Percentiles rank a stretch among this genome's conserved stretches.
Conservation (phyloP, 192 early-diverging fungal species). For the Dispira simplex region DNA sequence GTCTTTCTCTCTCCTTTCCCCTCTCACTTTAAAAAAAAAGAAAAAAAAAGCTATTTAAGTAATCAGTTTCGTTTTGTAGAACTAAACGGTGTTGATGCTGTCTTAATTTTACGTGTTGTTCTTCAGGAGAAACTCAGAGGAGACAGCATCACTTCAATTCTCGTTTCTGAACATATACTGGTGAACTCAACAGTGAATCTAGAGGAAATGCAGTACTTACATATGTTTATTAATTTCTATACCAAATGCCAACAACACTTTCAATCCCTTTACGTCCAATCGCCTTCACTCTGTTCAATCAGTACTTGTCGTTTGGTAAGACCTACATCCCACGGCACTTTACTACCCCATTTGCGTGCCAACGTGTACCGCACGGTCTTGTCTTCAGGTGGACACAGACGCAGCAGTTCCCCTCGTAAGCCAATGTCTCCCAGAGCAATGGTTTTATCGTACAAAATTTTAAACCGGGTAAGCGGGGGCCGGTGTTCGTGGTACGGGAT, state of each 20-base stretch:
- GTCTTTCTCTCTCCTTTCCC: too few relatives aligned
- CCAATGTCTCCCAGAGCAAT: conserved; percentile 32
- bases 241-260: neutral
- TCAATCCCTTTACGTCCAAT: neutral
- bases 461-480: conserved; percentile 28
- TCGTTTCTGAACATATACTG: too few relatives aligned
- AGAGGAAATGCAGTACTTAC: too few relatives aligned
- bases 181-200: too few relatives aligned
- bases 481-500: conserved; percentile 22
- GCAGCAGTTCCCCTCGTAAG: conserved; percentile 26
- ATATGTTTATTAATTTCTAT: too few relatives aligned
- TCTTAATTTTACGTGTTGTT: too few relatives aligned
- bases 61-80: too few relatives aligned
- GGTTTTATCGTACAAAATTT: conserved; percentile 31
- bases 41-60: too few relatives aligned
- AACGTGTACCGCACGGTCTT: conserved; percentile 22
- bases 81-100: too few relatives aligned
- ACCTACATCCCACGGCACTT: conserved; percentile 29
- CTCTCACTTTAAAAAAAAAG: too few relatives aligned
- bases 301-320: conserved; percentile 21
- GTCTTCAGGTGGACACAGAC: conserved; percentile 27
- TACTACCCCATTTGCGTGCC: conserved; percentile 40
- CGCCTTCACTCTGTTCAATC: conserved; percentile 7
- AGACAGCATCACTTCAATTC: too few relatives aligned
- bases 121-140: too few relatives aligned